These are phyloP conservation scores for Misopates orontium DNA, from an alignment of 257 asterid genomes.

Conservation along the genomic window DNA sequence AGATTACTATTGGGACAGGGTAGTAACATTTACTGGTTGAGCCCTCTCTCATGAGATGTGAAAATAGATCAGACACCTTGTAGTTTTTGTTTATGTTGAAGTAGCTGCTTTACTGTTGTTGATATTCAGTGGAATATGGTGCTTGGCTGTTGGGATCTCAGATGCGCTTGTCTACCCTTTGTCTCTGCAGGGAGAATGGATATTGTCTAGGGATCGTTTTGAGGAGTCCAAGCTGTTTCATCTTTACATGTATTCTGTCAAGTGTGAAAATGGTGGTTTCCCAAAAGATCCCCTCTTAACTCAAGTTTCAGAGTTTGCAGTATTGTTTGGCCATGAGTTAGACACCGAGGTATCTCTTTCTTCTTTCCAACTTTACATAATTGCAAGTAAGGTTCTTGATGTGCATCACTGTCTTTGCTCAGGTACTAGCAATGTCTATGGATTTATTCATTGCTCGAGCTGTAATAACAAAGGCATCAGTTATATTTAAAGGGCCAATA, in stretches of 20 bases:
- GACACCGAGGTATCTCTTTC: conserved; percentile 75
- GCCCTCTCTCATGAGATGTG: not conserved
- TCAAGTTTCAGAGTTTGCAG: conserved; percentile 88
- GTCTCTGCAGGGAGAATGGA: conserved; percentile 89
- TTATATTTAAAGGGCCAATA: conserved; percentile 61
- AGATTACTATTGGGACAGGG: not conserved
- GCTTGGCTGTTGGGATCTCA: conserved; percentile 22
- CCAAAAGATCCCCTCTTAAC: conserved; percentile 83
- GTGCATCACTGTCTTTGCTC: conserved; percentile 30
- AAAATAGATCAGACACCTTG: not conserved
- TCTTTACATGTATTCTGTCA: conserved; percentile 75
- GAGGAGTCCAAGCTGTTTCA: conserved; percentile 52
- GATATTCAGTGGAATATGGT: not conserved
- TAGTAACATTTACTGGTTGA: not conserved
- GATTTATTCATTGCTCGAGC: conserved; percentile 94
- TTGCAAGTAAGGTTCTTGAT: conserved; percentile 22
- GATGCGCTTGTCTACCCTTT: conserved; percentile 17
- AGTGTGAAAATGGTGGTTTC: conserved; percentile 68
- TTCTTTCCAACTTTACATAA: conserved; percentile 17
- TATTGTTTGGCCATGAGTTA: conserved; percentile 84
- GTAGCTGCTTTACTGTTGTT: not conserved
- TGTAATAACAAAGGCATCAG: conserved; percentile 73
- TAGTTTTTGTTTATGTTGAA: conserved; percentile 1
- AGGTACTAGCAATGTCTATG: conserved; percentile 91
- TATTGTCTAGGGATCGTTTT: conserved; percentile 60